Evolutionary conservation across 2,329 filamentous ascomycete genomes (phyloP).

Genomic region (Alternaria metachromatica): DNA sequence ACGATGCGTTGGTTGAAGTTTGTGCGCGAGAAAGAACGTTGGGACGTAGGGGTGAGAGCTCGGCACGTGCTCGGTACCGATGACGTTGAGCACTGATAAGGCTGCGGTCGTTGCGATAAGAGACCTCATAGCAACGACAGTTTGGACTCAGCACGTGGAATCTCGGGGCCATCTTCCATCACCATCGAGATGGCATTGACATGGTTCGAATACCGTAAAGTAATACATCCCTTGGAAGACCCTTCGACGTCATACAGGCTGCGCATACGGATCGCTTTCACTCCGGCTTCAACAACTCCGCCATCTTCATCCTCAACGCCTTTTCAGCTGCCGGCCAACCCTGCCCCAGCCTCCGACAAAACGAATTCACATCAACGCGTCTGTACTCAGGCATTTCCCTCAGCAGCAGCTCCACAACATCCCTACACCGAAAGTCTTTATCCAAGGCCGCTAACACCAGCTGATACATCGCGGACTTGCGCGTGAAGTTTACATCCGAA

Average conservation of each 20-base stretch:
- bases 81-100: not conserved
- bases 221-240: not conserved
- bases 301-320: constrained; percentile 4
- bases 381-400: constrained; percentile 10
- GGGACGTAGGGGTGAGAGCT: not conserved
- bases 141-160: not conserved
- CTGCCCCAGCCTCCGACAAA: not conserved
- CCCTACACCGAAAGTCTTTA: not conserved
- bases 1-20: not conserved
- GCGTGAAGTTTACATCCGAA: constrained; percentile 17
- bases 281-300: not conserved
- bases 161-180: not conserved
- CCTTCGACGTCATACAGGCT: not conserved
- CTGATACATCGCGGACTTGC: constrained; percentile 17
- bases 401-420: constrained; percentile 8
- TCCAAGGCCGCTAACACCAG: constrained; percentile 4
- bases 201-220: not conserved
- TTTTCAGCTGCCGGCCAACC: constrained; percentile 13
- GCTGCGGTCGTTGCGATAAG: not conserved
- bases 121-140: not conserved
- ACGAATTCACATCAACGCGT: not conserved
- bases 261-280: not conserved
- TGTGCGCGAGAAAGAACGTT: not conserved
- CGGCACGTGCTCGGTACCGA: not conserved
- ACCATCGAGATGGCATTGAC: not conserved